phyloP scores from a whole-genome alignment of 352 stramenopile species.

The Lagenidium sp. region DNA sequence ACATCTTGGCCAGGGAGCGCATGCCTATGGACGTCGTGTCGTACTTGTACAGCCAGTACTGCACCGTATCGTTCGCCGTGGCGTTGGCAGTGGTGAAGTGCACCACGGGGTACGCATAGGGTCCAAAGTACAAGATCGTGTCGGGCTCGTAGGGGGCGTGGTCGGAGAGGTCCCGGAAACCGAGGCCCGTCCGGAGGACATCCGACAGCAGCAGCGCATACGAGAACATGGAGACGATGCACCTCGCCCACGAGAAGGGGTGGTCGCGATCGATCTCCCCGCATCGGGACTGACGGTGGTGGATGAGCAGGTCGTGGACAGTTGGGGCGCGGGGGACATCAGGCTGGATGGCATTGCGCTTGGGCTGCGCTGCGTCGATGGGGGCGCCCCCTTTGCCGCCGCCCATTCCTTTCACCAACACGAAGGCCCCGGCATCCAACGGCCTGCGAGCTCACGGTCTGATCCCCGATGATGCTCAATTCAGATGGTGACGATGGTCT shows the following conservation, averaged over 20 bases:
- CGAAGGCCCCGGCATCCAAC: too few relatives aligned
- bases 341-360: too few relatives aligned
- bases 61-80: neutral
- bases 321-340: too few relatives aligned
- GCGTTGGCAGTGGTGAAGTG: neutral
- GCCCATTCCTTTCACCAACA: too few relatives aligned
- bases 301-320: neutral
- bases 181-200: conserved; percentile 10
- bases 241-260: conserved; percentile 12
- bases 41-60: conserved; percentile 18
- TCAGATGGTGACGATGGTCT: too few relatives aligned
- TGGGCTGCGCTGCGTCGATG: too few relatives aligned
- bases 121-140: conserved; percentile 2
- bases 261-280: conserved; percentile 3
- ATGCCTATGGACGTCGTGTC: conserved; percentile 15
- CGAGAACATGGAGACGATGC: conserved; percentile 9
- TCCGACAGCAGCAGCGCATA: conserved; percentile 19
- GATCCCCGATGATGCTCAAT: too few relatives aligned
- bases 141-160: neutral
- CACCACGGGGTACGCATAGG: conserved; percentile 4
- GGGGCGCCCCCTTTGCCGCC: too few relatives aligned
- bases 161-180: neutral
- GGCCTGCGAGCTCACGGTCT: too few relatives aligned
- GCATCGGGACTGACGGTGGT: neutral
- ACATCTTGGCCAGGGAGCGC: conserved; percentile 7